A percentile compares a stretch with the other conserved stretches of the same genome.
Conservation (phyloP, 1,284 basidiomycete genomes). For the Thelephora terrestris region DNA sequence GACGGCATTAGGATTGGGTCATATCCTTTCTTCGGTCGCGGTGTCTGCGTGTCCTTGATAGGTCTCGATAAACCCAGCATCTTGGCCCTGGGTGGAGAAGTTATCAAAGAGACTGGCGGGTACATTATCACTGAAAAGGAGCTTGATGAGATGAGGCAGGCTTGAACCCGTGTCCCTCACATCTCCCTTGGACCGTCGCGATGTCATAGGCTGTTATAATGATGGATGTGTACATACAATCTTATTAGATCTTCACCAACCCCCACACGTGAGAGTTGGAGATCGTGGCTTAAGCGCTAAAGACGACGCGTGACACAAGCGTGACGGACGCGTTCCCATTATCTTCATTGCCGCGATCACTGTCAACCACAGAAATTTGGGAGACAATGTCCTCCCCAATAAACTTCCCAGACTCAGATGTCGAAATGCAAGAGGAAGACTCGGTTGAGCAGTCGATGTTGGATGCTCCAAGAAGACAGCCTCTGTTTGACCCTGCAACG, state of each 20-base stretch:
- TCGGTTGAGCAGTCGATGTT: constrained; percentile 32
- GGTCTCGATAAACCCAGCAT: constrained; percentile 52
- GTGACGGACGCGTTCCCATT: neutral
- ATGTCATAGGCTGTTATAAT: no score
- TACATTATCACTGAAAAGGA: constrained; percentile 53
- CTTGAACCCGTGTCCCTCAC: no score
- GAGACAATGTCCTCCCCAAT: constrained; percentile 71
- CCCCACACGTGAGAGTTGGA: no score
- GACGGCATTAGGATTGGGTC: constrained; percentile 80
- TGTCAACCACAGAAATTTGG: constrained; percentile 2
- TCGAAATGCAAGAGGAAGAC: constrained; percentile 41
- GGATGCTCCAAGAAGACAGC: constrained; percentile 30
- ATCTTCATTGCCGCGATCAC: neutral
- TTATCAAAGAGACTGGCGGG: constrained; percentile 48
- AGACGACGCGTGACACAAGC: neutral
- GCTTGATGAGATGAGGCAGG: constrained; percentile 24
- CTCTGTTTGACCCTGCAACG: constrained; percentile 53
- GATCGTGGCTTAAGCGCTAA: no score
- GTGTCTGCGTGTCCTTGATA: constrained; percentile 74
- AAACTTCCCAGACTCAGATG: constrained; percentile 59
- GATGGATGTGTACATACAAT: no score
- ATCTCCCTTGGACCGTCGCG: no score
- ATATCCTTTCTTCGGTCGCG: constrained; percentile 58
- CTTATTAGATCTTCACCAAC: no score
- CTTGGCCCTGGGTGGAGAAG: constrained; percentile 55